These are phyloP conservation scores for Ceratobasidium sp. DNA, from an alignment of 1,284 basidiomycete genomes.

Conservation along the genomic window DNA sequence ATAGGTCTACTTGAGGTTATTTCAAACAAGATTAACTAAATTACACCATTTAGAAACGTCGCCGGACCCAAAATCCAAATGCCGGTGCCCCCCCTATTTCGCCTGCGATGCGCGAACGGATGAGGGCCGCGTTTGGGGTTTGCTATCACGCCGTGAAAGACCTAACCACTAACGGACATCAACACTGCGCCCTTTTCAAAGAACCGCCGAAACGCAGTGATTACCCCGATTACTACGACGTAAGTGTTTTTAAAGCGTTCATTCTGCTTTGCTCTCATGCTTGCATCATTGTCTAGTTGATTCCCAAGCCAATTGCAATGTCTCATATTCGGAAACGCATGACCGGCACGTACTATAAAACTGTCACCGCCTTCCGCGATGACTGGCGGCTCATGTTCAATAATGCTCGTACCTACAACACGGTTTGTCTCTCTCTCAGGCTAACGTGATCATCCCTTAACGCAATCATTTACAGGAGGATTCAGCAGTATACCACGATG, in stretches of 20 bases:
- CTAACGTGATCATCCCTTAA: not conserved
- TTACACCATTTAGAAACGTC: conserved; percentile 68
- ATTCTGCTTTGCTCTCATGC: conserved; percentile 62
- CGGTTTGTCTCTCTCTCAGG: conserved; percentile 1
- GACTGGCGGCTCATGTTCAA: conserved; percentile 92
- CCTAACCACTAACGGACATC: conserved; percentile 76
- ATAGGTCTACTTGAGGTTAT: conserved; percentile 46
- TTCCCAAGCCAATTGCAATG: conserved; percentile 81
- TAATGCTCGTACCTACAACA: conserved; percentile 90
- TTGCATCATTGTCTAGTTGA: conserved; percentile 90
- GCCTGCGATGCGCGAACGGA: conserved; percentile 67
- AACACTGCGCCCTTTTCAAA: conserved; percentile 84
- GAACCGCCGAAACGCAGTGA: conserved; percentile 74
- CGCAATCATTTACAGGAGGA: conserved; percentile 62
- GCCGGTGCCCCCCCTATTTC: conserved; percentile 60
- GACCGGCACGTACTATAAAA: conserved; percentile 77
- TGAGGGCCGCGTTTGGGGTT: conserved; percentile 86
- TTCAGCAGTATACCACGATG: conserved; percentile 93
- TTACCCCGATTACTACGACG: conserved; percentile 52
- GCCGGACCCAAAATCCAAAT: conserved; percentile 58
- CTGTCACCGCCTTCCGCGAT: conserved; percentile 72
- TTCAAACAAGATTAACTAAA: not conserved
- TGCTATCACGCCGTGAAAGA: conserved; percentile 80
- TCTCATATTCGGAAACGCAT: conserved; percentile 87
- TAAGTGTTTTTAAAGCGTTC: not conserved